Evolutionary conservation across 1,139 yeast species (phyloP).

Genomic region (Debaryomyces sp.): DNA sequence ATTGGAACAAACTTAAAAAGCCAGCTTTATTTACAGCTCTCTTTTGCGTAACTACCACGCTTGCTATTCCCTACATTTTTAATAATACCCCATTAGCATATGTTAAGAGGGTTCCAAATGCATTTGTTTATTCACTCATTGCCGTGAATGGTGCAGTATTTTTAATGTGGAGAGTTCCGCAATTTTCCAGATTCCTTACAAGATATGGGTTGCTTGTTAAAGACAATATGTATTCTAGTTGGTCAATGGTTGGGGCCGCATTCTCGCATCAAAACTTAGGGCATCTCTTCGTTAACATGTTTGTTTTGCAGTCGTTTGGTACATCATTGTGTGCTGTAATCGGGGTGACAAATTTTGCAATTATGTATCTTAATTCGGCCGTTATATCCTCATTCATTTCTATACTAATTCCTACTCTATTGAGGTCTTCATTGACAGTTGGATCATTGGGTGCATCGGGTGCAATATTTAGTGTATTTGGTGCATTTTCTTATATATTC

Average conservation of each 20-base stretch:
- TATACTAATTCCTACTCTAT: conserved; percentile 63
- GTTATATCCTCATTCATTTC: conserved; percentile 77
- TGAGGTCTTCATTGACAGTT: conserved; percentile 47
- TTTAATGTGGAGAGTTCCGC: conserved; percentile 72
- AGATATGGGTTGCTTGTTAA: conserved; percentile 67
- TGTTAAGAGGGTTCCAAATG: conserved; percentile 59
- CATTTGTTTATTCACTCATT: conserved; percentile 64
- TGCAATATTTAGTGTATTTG: conserved; percentile 82
- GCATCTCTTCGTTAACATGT: conserved; percentile 85
- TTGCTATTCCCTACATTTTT: conserved; percentile 59
- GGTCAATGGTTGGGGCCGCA: conserved; percentile 78
- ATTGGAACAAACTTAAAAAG: conserved; percentile 36
- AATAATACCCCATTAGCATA: conserved; percentile 61
- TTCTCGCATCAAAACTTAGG: conserved; percentile 84
- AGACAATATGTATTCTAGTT: conserved; percentile 55
- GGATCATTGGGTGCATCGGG: conserved; percentile 92
- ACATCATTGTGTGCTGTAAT: conserved; percentile 64
- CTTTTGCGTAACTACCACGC: conserved; percentile 43
- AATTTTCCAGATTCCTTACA: conserved; percentile 46
- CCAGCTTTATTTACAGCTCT: conserved; percentile 44
- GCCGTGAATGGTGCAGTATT: conserved; percentile 73
- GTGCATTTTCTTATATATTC: conserved; percentile 74
- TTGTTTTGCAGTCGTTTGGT: conserved; percentile 85
- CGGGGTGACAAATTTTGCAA: conserved; percentile 71
- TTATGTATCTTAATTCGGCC: conserved; percentile 77